Percentiles rank a stretch among this genome's conserved stretches.
Conservation (phyloP, 2,329 filamentous ascomycete species). For the Penicillium glabrum region DNA sequence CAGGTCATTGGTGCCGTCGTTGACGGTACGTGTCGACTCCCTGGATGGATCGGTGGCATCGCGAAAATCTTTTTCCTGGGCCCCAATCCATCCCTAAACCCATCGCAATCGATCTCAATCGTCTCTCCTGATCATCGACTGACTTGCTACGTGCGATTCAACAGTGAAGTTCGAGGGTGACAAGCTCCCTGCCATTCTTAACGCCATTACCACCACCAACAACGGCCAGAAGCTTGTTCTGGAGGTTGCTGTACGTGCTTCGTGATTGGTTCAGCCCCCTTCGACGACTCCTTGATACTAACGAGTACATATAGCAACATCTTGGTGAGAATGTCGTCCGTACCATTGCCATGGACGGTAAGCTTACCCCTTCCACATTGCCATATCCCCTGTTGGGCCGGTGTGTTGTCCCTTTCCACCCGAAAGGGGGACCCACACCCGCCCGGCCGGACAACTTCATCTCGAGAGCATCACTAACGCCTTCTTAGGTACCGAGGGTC, state of each 20-base stretch:
- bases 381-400: slow-evolving; percentile 16
- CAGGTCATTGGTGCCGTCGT: slow-evolving; percentile 98
- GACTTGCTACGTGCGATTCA: slow-evolving; percentile 29
- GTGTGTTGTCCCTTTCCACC: slow-evolving; percentile 20
- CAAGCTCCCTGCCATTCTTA: slow-evolving; percentile 94
- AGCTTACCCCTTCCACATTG: slow-evolving; percentile 36
- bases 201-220: slow-evolving; percentile 90
- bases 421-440: slow-evolving; percentile 20
- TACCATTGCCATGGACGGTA: slow-evolving; percentile 99
- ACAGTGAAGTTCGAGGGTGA: slow-evolving; percentile 95
- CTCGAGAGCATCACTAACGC: slow-evolving; percentile 12
- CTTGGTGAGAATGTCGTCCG: slow-evolving; percentile 98
- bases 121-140: slow-evolving; percentile 26
- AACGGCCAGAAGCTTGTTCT: slow-evolving; percentile 91
- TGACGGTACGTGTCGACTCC: slow-evolving; percentile 69
- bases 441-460: slow-evolving; percentile 10
- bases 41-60: slow-evolving; percentile 23
- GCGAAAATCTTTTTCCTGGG: slow-evolving; percentile 46
- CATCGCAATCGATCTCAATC: slow-evolving; percentile 31
- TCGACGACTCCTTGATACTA: slow-evolving; percentile 22
- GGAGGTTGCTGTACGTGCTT: slow-evolving; percentile 81
- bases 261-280: slow-evolving; percentile 18
- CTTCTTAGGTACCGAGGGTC: slow-evolving; percentile 89
- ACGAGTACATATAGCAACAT: slow-evolving; percentile 73
- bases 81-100: slow-evolving; percentile 37